Percentiles rank a stretch among this genome's conserved stretches.
These are phyloP conservation scores for Tetrapisispora iriomotensis DNA, from an alignment of 805 yeast genomes.

Conservation along the genomic window DNA sequence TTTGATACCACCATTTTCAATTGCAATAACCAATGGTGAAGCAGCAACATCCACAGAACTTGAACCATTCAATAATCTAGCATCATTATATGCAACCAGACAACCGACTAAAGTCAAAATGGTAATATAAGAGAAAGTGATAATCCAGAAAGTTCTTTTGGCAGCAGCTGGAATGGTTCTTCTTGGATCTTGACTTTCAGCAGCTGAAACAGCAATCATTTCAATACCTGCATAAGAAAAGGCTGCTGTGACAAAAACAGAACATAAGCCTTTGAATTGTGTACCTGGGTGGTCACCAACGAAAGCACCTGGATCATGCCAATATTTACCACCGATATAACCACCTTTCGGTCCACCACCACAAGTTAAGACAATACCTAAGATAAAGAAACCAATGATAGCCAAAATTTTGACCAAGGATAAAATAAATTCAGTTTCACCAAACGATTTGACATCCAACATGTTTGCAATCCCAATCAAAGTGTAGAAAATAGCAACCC, in stretches of 20 bases:
- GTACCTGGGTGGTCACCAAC: constrained; percentile 31
- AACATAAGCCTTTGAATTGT: constrained; percentile 42
- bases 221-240: constrained; percentile 72
- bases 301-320: constrained; percentile 55
- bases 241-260: constrained; percentile 46
- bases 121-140: constrained; percentile 57
- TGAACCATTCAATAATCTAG: constrained; percentile 38
- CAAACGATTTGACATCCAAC: constrained; percentile 45
- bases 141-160: constrained; percentile 79
- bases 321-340: constrained; percentile 37
- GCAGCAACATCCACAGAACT: constrained; percentile 49
- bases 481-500: constrained; percentile 47
- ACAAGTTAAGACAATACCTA: constrained; percentile 40
- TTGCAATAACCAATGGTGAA: constrained; percentile 69
- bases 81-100: constrained; percentile 48
- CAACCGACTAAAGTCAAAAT: constrained; percentile 51
- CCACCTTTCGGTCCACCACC: constrained; percentile 38
- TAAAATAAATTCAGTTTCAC: constrained; percentile 47
- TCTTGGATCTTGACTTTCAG: constrained; percentile 63
- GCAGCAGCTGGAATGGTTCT: constrained; percentile 60
- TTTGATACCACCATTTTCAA: constrained; percentile 51
- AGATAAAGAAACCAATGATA: constrained; percentile 43
- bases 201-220: constrained; percentile 65
- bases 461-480: constrained; percentile 40
- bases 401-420: constrained; percentile 41